Conservation (phyloP, 331 rosid species). For the Quercus phellos region DNA sequence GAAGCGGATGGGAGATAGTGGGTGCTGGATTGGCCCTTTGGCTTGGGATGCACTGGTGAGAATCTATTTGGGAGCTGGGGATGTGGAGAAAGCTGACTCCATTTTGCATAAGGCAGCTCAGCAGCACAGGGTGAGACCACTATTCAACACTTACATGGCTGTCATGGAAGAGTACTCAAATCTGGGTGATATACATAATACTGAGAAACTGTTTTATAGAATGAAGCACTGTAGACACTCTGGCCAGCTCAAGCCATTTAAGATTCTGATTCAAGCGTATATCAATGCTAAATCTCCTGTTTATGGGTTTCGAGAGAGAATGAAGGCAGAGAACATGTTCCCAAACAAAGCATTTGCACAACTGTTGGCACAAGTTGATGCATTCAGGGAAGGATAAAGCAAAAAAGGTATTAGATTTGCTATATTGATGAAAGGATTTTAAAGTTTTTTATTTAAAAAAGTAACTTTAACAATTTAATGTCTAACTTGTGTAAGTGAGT, state of each 20-base stretch:
- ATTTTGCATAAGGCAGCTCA: conserved; percentile 9
- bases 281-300: conserved; percentile 19
- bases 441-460: no score
- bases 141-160: conserved; percentile 2
- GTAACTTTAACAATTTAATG: not conserved
- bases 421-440: not conserved
- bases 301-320: conserved; percentile 19
- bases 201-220: conserved; percentile 18
- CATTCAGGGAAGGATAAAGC: not conserved
- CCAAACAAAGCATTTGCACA: not conserved
- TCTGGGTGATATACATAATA: conserved; percentile 19
- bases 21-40: conserved; percentile 21
- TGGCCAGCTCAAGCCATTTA: conserved; percentile 6
- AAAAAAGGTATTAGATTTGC: not conserved
- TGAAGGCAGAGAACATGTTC: conserved; percentile 20
- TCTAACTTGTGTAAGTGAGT: not conserved
- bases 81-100: conserved; percentile 18
- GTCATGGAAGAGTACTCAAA: conserved; percentile 18
- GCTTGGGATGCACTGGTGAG: conserved; percentile 29
- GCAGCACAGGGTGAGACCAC: conserved; percentile 1
- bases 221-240: conserved; percentile 8
- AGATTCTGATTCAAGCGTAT: conserved; percentile 15
- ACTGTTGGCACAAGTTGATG: conserved; percentile 1
- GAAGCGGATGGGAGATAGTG: not conserved
- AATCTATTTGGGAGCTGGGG: conserved; percentile 13